Base-by-base conservation (phyloP, 768 basidiomycete species). In the Panaeolus cyanescens region DNA sequence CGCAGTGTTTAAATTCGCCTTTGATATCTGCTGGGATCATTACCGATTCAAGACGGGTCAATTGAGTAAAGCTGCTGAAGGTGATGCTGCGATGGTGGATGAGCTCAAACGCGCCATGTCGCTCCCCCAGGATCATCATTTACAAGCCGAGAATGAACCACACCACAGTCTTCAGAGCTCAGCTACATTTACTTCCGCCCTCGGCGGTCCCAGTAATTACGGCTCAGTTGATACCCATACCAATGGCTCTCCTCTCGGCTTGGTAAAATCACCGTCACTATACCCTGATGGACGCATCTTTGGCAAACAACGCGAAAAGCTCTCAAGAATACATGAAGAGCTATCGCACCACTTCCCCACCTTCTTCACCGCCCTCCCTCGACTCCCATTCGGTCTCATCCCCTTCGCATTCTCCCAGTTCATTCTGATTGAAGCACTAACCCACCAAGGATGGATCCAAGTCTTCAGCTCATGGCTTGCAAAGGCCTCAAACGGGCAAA, bases 341-440 rank as follows among this genome's bases (percentile, higher is more conserved):
- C 59, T 62, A 15, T 20, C 76, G 32, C 62, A 59, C 19, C 78
- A 79, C 42, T 92, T 93, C 71, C 94, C 93, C 0, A 95, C 91
- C 1, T 79, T 90, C 62, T 80, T 83, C 70, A 84, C 83, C 9
- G 84, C 87, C 20, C 75, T 88, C 20, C 82, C 85, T 0, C 84
- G 89, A 19, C 79, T 96, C 0, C 96, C 95, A 0, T 86, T 95
- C 61, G 82, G 86, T 12, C 85, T 97, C 6, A 78, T 97, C 15
- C 93, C 93, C 0, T 99, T 99, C 69, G 92, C 95, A 0, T 95
- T 98, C 70, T 89, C 91, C 0, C 94, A 96, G 74, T 98, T 99
- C 77, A 93, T 98, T 65, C 85, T 99, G 59, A 93, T 96, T 60
- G 91, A 96, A 70, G 91, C 83, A 0, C 82, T 99, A 5, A 81